Evolutionary conservation across 2,329 filamentous ascomycete genomes (phyloP), one percentile per base, ranked within the genome.

Genomic region (Pseudopyricularia javanii): DNA sequence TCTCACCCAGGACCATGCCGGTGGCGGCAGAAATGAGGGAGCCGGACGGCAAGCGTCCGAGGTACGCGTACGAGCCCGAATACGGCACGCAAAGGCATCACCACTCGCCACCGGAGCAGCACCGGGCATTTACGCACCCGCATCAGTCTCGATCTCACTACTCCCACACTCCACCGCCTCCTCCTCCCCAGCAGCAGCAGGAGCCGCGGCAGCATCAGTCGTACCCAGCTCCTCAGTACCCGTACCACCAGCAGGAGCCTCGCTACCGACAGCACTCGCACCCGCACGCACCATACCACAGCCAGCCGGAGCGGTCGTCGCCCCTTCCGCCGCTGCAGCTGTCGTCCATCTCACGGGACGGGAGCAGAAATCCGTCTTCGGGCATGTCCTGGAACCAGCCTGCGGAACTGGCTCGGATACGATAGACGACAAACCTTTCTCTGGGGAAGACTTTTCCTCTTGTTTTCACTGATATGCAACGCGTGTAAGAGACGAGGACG

Each of bases 31-130:
- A 62, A 9, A 28, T 37, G 26, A 40, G 32, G n/a, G 49, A 51
- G 5, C 60, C 59, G 5, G 60, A 66, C 15, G 62, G 70, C 56
- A 81, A 82, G 64, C 70, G 76, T 54, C 64, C 73, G 37, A 71
- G 73, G 53, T 63, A 75, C 26, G 70, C 70, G 15, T 74, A 73
- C 57, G 72, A 76, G 49, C 64, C 70, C 45, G 65, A 64, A 12
- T 60, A 49, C n/a, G 32, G 22, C 15, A 35, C 43, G 17, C 28
- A 22, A 22, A 34, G 17, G 7, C 52, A 37, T n/a, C 51, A 37
- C 8, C 50, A 49, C 33, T 26, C 28, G 14, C 43, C 51, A 12
- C 26, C 40, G 30, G 49, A 53, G 3, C 35, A 37, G 15, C 47
- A 43, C 37, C 9, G 17, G 17, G 17, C 37, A n/a, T 43, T 43